Evolutionary conservation across 2,329 filamentous ascomycete species (phyloP).

Genomic region (Hortaea werneckii): DNA sequence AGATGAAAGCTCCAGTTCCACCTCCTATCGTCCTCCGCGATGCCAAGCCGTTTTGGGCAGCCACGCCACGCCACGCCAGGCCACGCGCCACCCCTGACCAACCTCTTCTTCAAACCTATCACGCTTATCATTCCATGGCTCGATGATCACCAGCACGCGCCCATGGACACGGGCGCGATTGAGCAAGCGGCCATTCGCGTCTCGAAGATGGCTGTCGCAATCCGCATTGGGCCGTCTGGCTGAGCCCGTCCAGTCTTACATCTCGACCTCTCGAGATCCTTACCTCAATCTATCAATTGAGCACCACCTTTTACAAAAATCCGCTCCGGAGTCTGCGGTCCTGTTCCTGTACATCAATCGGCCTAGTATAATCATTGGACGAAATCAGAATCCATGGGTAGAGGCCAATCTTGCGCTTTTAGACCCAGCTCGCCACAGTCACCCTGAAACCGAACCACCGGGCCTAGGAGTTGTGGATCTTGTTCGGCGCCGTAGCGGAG

Average conservation of each 20-base stretch:
- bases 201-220: slow-evolving; percentile 16
- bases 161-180: slow-evolving; percentile 14
- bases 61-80: too few relatives aligned
- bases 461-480: slow-evolving; percentile 44
- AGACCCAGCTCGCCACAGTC: slow-evolving; percentile 27
- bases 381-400: slow-evolving; percentile 96
- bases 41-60: too few relatives aligned
- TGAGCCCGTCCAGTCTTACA: slow-evolving; percentile 34
- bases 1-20: background rate
- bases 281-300: slow-evolving; percentile 91
- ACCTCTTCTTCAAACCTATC: too few relatives aligned
- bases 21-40: background rate
- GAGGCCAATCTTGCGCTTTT: slow-evolving; percentile 69
- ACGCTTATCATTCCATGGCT: slow-evolving; percentile 9
- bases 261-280: slow-evolving; percentile 53
- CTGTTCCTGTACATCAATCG: slow-evolving; percentile 83
- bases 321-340: slow-evolving; percentile 60
- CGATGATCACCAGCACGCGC: slow-evolving; percentile 18
- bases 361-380: slow-evolving; percentile 80
- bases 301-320: slow-evolving; percentile 72
- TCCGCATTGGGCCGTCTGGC: slow-evolving; percentile 12
- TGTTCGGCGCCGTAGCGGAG: slow-evolving; percentile 76
- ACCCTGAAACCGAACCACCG: slow-evolving; percentile 25
- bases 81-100: too few relatives aligned
- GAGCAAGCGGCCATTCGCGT: slow-evolving; percentile 3